phyloP scores from a whole-genome alignment of 148 eudicot genomes.

The Rhododendron kiyosumense region DNA sequence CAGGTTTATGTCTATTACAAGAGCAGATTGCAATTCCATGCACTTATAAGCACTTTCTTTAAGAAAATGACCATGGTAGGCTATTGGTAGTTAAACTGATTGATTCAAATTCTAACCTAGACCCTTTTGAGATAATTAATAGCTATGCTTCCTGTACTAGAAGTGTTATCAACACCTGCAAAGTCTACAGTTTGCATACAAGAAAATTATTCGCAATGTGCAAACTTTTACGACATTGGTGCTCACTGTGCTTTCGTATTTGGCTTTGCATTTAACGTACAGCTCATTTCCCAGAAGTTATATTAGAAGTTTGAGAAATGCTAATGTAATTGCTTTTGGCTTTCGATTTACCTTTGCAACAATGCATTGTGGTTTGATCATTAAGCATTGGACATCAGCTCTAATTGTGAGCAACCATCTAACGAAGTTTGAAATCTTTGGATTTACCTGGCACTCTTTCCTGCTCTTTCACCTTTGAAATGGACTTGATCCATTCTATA shows the following conservation, averaged over 20 bases:
- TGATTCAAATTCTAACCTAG: not conserved
- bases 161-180: not conserved
- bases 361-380: not conserved
- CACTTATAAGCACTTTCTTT: not conserved
- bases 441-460: not conserved
- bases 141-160: not conserved
- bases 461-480: not conserved
- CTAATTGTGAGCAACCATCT: not conserved
- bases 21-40: not conserved
- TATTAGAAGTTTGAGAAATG: not conserved
- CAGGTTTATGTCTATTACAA: slow-evolving; percentile 34
- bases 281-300: not conserved
- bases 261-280: not conserved
- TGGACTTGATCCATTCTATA: not conserved
- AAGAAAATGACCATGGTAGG: not conserved
- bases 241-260: not conserved
- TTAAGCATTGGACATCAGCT: not conserved
- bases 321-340: not conserved
- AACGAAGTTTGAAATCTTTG: not conserved
- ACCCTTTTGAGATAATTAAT: not conserved
- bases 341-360: not conserved
- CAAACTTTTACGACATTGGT: not conserved
- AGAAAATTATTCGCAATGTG: not conserved
- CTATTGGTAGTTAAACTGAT: not conserved
- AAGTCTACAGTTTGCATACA: not conserved